Conservation (phyloP, 2,329 filamentous ascomycete species). For the Emergomyces orientalis region DNA sequence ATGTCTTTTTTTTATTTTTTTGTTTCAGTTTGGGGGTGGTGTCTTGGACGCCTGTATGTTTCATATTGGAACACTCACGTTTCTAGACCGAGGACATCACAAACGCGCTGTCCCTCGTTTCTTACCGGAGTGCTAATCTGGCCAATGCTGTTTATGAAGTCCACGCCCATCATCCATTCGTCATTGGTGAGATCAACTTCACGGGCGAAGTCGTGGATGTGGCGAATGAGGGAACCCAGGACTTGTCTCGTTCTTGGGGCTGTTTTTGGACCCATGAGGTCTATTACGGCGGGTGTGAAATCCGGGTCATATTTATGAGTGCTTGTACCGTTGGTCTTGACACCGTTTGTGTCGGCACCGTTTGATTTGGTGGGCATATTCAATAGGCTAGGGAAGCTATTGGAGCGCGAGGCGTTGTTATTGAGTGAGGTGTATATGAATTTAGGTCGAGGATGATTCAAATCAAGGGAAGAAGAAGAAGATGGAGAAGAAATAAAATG, state of each 20-base stretch:
- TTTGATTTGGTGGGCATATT: neutral
- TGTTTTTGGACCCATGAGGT: constrained; percentile 62
- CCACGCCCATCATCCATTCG: constrained; percentile 67
- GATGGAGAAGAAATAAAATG: neutral
- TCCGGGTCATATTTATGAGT: constrained; percentile 49
- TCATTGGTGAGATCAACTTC: constrained; percentile 68
- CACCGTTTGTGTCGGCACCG: neutral
- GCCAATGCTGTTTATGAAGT: constrained; percentile 66
- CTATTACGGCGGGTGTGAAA: constrained; percentile 62
- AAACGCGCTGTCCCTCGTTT: constrained; percentile 67
- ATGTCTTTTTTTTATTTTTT: constrained; percentile 14
- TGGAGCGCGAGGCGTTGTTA: too few species aligned
- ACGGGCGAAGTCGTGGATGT: constrained; percentile 69
- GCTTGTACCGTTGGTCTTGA: neutral
- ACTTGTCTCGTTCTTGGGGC: constrained; percentile 55
- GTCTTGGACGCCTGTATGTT: neutral
- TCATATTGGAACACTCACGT: constrained; percentile 31
- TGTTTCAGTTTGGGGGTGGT: constrained; percentile 30
- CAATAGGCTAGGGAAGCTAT: too few species aligned
- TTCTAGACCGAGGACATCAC: constrained; percentile 64
- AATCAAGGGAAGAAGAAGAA: neutral
- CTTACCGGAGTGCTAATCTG: constrained; percentile 50
- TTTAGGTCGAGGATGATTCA: neutral
- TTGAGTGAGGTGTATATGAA: too few species aligned
- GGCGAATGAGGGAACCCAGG: constrained; percentile 54